These are phyloP conservation scores for Didymella pinodella DNA, from an alignment of 2,329 filamentous ascomycete species.

Conservation along the genomic window DNA sequence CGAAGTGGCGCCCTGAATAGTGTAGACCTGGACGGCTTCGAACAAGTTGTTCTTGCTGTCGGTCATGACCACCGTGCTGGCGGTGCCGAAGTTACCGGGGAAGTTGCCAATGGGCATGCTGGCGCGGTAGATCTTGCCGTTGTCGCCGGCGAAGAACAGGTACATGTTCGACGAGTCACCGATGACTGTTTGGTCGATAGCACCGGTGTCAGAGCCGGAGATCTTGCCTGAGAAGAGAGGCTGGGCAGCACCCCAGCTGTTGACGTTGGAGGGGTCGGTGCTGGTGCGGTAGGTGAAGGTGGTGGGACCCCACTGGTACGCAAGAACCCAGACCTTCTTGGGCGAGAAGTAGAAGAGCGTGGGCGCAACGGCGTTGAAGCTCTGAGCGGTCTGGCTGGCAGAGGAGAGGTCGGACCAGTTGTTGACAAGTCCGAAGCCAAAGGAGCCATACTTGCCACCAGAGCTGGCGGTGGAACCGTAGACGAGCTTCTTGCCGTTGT, in stretches of 20 bases:
- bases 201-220: conserved; percentile 59
- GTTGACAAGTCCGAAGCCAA: conserved; percentile 64
- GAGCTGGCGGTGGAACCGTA: conserved; percentile 63
- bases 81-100: conserved; percentile 65
- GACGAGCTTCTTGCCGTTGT: conserved; percentile 68
- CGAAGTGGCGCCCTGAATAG: conserved; percentile 54
- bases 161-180: conserved; percentile 69
- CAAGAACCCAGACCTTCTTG: conserved; percentile 69
- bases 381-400: conserved; percentile 63
- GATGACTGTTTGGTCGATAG: conserved; percentile 71
- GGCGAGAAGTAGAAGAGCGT: conserved; percentile 70
- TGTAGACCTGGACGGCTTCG: conserved; percentile 73
- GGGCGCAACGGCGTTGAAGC: conserved; percentile 61
- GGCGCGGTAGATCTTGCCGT: conserved; percentile 70
- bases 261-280: conserved; percentile 63
- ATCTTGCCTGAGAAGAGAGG: conserved; percentile 66
- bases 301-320: conserved; percentile 69
- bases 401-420: conserved; percentile 62
- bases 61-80: conserved; percentile 60
- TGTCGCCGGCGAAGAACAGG: conserved; percentile 72
- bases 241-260: conserved; percentile 64
- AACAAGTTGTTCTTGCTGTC: conserved; percentile 67
- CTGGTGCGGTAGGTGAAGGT: conserved; percentile 69
- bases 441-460: conserved; percentile 62
- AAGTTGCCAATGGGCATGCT: conserved; percentile 70